phyloP scores from a whole-genome alignment of 371 early-diverging fungal genomes.

The Mucor indicus region DNA sequence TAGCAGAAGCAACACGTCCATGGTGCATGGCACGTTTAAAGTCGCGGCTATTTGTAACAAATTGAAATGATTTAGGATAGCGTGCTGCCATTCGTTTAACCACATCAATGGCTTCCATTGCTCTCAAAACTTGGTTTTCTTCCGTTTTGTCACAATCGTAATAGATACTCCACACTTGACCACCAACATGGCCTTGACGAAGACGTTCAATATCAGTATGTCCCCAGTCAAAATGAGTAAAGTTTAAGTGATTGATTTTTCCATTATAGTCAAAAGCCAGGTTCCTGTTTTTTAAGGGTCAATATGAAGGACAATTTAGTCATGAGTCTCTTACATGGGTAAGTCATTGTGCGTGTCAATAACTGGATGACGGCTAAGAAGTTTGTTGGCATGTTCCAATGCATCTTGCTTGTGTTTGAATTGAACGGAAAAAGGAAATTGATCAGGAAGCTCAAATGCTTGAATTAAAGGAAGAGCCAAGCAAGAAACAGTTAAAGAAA shows the following conservation, averaged over 20 bases:
- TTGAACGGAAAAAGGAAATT: not conserved
- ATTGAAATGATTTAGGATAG: constrained; percentile 50
- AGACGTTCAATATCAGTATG: constrained; percentile 47
- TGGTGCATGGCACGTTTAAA: constrained; percentile 38
- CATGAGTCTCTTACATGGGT: constrained; percentile 25
- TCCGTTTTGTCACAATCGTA: constrained; percentile 36
- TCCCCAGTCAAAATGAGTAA: constrained; percentile 30
- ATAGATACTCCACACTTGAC: constrained; percentile 66
- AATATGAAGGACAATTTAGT: too few relatives aligned
- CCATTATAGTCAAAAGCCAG: constrained; percentile 32
- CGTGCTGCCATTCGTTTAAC: constrained; percentile 50
- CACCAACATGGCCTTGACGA: constrained; percentile 48
- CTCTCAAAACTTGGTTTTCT: constrained; percentile 34
- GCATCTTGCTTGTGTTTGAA: constrained; percentile 4
- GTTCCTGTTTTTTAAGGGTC: constrained; percentile 25
- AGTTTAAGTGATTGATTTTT: constrained; percentile 37
- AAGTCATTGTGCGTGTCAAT: constrained; percentile 50
- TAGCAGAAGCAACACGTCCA: constrained; percentile 55
- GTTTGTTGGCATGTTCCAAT: constrained; percentile 23
- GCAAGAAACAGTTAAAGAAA: constrained; percentile 1
- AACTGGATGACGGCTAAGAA: constrained; percentile 28
- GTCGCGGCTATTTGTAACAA: constrained; percentile 45
- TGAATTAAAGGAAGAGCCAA: constrained; percentile 3
- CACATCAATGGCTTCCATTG: constrained; percentile 59
- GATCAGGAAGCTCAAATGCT: constrained; percentile 1